Conservation (phyloP, 495 filamentous ascomycete species). For the Trypethelium eluteriae region DNA sequence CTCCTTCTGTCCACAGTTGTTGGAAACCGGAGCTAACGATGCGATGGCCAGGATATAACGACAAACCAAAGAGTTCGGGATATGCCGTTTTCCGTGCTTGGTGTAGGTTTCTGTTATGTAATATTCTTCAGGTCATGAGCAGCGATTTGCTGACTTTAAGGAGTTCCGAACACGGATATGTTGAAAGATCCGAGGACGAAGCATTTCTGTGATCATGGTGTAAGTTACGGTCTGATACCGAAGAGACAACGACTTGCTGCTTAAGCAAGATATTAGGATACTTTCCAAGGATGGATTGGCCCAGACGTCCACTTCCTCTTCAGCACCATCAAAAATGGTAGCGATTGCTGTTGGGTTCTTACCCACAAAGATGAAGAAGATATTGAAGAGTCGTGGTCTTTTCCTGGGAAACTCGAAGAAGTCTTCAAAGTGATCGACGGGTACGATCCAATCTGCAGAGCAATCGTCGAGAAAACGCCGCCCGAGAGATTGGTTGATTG, state of each 20-base stretch:
- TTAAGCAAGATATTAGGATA: conserved; percentile 45
- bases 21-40: too few relatives aligned
- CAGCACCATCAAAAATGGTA: conserved; percentile 52
- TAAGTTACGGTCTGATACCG: conserved; percentile 31
- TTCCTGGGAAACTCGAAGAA: conserved; percentile 52
- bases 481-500: conserved; percentile 55
- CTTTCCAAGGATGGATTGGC: conserved; percentile 53
- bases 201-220: conserved; percentile 56
- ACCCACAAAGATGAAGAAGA: conserved; percentile 56
- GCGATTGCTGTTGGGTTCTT: conserved; percentile 63
- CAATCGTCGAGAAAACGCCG: conserved; percentile 54
- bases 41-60: neutral
- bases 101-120: conserved; percentile 28
- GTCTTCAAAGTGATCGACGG: conserved; percentile 55
- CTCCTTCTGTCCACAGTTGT: too few relatives aligned
- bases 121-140: neutral
- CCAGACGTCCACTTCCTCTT: conserved; percentile 60
- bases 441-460: conserved; percentile 57
- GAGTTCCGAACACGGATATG: conserved; percentile 48
- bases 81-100: conserved; percentile 56
- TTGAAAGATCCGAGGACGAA: conserved; percentile 54
- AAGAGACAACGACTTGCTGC: too few relatives aligned
- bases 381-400: conserved; percentile 59
- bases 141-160: conserved; percentile 15
- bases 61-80: conserved; percentile 30